Conservation (phyloP, 1,284 basidiomycete genomes). For the Naganishia liquefaciens region DNA sequence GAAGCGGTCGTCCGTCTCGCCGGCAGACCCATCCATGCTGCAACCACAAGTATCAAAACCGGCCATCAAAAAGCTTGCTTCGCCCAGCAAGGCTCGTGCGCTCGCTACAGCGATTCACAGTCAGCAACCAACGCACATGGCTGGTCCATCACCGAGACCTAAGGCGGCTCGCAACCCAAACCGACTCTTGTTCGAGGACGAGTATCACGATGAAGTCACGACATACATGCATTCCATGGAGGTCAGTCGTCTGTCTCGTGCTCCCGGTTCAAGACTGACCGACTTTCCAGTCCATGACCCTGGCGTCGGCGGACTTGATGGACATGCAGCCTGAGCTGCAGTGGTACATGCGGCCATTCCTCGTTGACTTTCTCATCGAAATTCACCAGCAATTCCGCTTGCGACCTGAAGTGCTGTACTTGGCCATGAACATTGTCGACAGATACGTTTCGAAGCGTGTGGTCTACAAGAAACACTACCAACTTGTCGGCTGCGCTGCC, state of each 20-base stretch:
- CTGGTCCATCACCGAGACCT: constrained; percentile 1
- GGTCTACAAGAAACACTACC: constrained; percentile 99
- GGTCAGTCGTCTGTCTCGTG: constrained; percentile 62
- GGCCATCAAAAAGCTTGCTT: constrained; percentile 22
- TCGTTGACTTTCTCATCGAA: constrained; percentile 98
- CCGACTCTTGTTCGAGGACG: constrained; percentile 68
- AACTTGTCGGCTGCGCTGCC: constrained; percentile 96
- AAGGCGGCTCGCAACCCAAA: constrained; percentile 38
- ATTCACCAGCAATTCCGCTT: constrained; percentile 96
- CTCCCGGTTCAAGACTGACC: background rate
- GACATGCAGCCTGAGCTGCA: constrained; percentile 97
- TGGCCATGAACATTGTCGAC: constrained; percentile 98
- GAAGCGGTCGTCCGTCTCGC: constrained; percentile 41
- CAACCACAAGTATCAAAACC: constrained; percentile 5
- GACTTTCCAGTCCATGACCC: constrained; percentile 57
- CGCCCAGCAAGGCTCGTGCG: constrained; percentile 27
- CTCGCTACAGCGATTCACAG: constrained; percentile 19
- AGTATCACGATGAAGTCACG: constrained; percentile 90
- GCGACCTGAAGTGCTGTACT: constrained; percentile 95
- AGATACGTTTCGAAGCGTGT: constrained; percentile 98
- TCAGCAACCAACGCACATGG: constrained; percentile 2
- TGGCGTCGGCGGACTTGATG: constrained; percentile 89
- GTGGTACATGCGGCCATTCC: constrained; percentile 98
- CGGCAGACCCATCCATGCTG: constrained; percentile 25
- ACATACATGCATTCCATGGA: constrained; percentile 97